Evolutionary conservation across 208 protist genomes (phyloP), one percentile per base, ranked within the genome.

Genomic region (Acanthamoeba divionensis): DNA sequence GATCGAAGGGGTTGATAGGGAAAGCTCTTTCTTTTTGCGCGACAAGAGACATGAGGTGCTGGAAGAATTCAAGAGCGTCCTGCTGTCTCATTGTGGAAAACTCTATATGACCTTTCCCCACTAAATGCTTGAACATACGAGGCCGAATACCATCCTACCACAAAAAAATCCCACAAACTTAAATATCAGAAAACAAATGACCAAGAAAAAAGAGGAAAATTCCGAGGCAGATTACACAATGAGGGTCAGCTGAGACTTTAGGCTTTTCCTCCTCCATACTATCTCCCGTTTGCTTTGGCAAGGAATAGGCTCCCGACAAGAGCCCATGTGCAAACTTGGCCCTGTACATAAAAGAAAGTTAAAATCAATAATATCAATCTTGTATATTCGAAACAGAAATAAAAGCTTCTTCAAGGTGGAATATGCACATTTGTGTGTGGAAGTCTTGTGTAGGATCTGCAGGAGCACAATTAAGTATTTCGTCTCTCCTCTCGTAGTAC

Each of bases 21-120:
- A 69, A 77, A 7, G 57, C 80, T 29, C 90, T 92, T 80, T 98
- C 94, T 75, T 96, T 80, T 47, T 96, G 95, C 26, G 92, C 91
- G 89, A 98, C 95, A 79, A 96, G 91, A 52, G 96, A 93, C 2
- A 98, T 57, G 0, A 99, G 82, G 92, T 98, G 97, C 67, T 97
- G 94, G 47, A 98, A 94, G 91, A 98, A 99, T 91, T 99, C 97
- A 26, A 97, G 91, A 0, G 98, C 97, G 91, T 99, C 98, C 92
- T 99, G 98, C 94, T 99, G 98, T 29, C 93, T 69, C 26, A 94
- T 95, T 1, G 96, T 98, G 50, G 94, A 96, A 77, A 99, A 99
- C 79, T 98, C 98, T n/a, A 96, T 91, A 92, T 99, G 98, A 33
- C 92, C 92, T 31, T 95, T 90, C 26, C 96, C 97, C 67, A 98